Conservation (phyloP, 2,329 filamentous ascomycete species). For the Pseudogymnoascus sp. region DNA sequence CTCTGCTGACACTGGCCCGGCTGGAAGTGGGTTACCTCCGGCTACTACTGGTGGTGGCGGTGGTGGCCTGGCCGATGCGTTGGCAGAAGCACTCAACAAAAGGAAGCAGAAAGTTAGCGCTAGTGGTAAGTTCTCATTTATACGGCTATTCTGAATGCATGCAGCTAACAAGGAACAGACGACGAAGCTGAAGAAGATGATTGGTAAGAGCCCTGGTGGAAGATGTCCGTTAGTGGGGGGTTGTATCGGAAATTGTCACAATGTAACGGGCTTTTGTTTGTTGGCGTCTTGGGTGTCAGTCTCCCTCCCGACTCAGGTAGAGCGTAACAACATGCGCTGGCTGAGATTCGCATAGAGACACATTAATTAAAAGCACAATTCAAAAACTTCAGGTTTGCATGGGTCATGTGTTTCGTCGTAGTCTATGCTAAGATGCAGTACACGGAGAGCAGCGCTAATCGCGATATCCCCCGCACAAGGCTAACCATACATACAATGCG, state of each 20-base stretch:
- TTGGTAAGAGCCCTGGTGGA: slow-evolving; percentile 43
- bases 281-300: neutral
- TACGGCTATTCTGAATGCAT: slow-evolving; percentile 14
- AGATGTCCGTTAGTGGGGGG: neutral
- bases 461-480: slow-evolving; percentile 2
- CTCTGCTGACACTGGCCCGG: slow-evolving; percentile 41
- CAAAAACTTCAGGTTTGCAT: slow-evolving; percentile 1
- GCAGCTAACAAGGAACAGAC: slow-evolving; percentile 45
- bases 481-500: neutral
- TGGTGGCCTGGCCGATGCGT: slow-evolving; percentile 70
- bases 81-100: slow-evolving; percentile 71
- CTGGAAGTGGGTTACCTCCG: slow-evolving; percentile 46
- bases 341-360: slow-evolving; percentile 7
- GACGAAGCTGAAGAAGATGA: slow-evolving; percentile 74
- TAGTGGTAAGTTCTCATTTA: slow-evolving; percentile 65
- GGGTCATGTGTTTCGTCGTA: slow-evolving; percentile 11
- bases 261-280: slow-evolving; percentile 1
- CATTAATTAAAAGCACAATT: slow-evolving; percentile 11
- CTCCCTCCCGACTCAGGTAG: neutral
- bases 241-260: slow-evolving; percentile 1
- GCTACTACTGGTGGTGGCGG: slow-evolving; percentile 50
- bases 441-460: slow-evolving; percentile 3
- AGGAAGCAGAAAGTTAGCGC: slow-evolving; percentile 91
- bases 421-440: slow-evolving; percentile 13
- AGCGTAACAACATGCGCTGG: slow-evolving; percentile 1